Evolutionary conservation across 2,329 filamentous ascomycete species (phyloP).

Genomic region (Pseudogymnoascus sp.): DNA sequence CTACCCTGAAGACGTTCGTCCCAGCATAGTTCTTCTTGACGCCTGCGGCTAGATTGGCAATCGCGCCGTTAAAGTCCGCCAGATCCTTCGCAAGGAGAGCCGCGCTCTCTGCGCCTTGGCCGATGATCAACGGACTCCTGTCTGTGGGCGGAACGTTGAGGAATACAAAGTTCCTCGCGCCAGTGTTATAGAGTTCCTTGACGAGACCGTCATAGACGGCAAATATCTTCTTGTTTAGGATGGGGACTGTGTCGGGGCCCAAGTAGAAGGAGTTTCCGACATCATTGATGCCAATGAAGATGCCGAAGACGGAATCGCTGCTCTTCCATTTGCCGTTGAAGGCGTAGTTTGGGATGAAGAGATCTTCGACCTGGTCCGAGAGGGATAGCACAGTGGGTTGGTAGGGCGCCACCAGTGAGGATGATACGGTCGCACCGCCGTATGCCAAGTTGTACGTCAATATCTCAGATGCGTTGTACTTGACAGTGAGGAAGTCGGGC

Average conservation of each 20-base stretch:
- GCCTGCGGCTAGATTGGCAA: conserved; percentile 33
- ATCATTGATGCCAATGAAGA: conserved; percentile 50
- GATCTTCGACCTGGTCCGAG: conserved; percentile 32
- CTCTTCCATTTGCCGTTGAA: conserved; percentile 30
- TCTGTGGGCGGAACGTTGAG: conserved; percentile 52
- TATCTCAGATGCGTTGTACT: conserved; percentile 37
- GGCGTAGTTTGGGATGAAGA: conserved; percentile 35
- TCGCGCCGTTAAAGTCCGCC: conserved; percentile 41
- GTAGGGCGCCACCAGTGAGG: conserved; percentile 31
- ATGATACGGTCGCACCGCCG: conserved; percentile 35
- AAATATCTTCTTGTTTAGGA: conserved; percentile 35
- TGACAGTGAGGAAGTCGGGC: conserved; percentile 41
- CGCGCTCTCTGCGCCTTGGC: conserved; percentile 31
- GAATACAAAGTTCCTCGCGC: conserved; percentile 49
- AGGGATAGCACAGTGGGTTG: conserved; percentile 31
- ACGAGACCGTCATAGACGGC: conserved; percentile 35
- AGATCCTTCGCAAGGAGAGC: conserved; percentile 37
- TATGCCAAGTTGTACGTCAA: conserved; percentile 45
- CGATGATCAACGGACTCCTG: conserved; percentile 40
- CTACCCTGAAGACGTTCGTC: conserved; percentile 43
- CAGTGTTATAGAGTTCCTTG: conserved; percentile 40
- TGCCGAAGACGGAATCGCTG: conserved; percentile 34
- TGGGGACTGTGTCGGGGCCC: conserved; percentile 25
- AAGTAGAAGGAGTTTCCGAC: conserved; percentile 41
- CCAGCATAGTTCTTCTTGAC: conserved; percentile 31